Percentiles rank a stretch among this genome's conserved stretches.
Conservation (phyloP, 139 green algal species). For the Tetraselmis chui region DNA sequence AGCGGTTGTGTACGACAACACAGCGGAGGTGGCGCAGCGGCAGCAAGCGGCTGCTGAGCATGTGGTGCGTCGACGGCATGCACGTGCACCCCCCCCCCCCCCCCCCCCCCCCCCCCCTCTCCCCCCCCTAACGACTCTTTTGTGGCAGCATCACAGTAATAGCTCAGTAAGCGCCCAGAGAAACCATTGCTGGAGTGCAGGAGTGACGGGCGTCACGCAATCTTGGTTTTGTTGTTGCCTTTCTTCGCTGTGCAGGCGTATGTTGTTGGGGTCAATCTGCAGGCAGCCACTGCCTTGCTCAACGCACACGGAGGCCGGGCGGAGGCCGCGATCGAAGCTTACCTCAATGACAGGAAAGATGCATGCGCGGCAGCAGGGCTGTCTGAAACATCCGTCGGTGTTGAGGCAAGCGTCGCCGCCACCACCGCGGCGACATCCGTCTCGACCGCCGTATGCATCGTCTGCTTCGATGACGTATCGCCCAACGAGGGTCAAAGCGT, state of each 20-base stretch:
- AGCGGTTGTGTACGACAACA: neutral
- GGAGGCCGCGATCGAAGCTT: neutral
- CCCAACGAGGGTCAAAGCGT: neutral
- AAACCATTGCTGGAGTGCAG: too few species aligned
- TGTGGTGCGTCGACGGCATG: neutral
- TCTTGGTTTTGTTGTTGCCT: too few species aligned
- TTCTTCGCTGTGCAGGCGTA: neutral
- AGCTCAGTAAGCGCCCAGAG: too few species aligned
- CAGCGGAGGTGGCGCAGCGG: neutral
- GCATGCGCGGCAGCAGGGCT: neutral
- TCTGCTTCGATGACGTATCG: conserved; percentile 15
- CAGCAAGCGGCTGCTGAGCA: neutral
- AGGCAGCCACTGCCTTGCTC: neutral
- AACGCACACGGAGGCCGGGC: neutral
- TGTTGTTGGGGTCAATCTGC: neutral
- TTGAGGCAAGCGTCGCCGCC: neutral
- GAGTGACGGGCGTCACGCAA: too few species aligned
- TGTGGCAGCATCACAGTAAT: too few species aligned
- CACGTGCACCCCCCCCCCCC: too few species aligned
- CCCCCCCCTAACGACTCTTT: neutral
- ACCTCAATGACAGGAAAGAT: neutral
- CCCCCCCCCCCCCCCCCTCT: too few species aligned
- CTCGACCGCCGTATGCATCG: conserved; percentile 1
- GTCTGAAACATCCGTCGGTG: neutral
- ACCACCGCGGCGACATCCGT: neutral